Evolutionary conservation across 139 green algal species (phyloP).

Genomic region (Chloropicon primus): DNA sequence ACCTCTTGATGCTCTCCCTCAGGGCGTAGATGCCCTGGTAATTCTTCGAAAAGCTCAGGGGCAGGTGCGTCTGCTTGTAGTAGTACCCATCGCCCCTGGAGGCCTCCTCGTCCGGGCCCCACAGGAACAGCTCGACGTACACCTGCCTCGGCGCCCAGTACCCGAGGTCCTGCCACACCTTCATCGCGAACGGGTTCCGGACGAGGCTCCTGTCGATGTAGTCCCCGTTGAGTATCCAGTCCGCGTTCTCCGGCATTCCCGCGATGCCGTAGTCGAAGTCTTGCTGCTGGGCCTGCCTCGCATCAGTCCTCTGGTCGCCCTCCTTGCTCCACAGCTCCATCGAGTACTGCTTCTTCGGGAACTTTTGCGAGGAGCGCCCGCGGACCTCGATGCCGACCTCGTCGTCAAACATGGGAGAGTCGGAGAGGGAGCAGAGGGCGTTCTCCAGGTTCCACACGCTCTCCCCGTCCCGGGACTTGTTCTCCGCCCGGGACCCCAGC

Average conservation of each 20-base stretch:
- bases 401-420: background rate
- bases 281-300: background rate
- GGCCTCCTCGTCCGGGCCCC: background rate
- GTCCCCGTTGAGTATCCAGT: constrained; percentile 2
- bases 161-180: background rate
- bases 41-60: background rate
- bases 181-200: background rate
- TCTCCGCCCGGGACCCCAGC: background rate
- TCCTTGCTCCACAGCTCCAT: background rate
- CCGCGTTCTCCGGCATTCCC: background rate
- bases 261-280: background rate
- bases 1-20: background rate
- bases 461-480: background rate
- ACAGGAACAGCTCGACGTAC: constrained; percentile 6
- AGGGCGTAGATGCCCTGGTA: constrained; percentile 4
- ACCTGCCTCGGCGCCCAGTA: constrained; percentile 1
- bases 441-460: background rate
- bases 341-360: background rate
- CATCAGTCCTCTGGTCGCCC: background rate
- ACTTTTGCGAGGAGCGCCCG: background rate
- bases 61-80: background rate
- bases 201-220: constrained; percentile 2
- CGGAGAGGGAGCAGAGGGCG: background rate
- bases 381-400: background rate
- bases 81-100: background rate